Base-by-base conservation (phyloP, 2,329 filamentous ascomycete species). In the Mollisiaceae sp. region DNA sequence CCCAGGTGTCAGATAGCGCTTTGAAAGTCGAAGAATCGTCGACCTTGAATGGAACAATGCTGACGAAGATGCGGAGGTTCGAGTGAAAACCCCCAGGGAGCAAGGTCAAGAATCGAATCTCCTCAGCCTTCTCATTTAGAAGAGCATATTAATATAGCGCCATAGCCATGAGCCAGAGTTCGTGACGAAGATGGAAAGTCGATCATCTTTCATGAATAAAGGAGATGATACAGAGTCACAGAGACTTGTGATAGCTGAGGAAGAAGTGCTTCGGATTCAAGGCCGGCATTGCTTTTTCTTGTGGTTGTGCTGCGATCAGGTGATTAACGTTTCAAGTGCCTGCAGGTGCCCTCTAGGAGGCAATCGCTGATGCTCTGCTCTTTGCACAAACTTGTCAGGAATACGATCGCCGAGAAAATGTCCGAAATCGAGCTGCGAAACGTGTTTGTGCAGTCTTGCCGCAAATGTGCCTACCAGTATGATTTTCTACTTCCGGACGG, bases 41-140 rank as follows among this genome's bases (percentile, higher is more conserved):
- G 12, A 12, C 32, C 39, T 35, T 4, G 32, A 57, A 57, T 1
- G 32, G 18, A 11, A 36, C n/a, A 12, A 4, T 57, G 14, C 22
- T n/a, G 32, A 57, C 5, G 11, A 20, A 8, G 3, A 57, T 12
- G 4, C 55, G 20, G 2, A 39, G 2, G 4, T 57, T 15, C 2
- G 55, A 36, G 1, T 11, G 2, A 35, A 57, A 57, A 15, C 15
- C 4, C 12, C 36, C 55, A n/a, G 55, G 55, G 4, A 39, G 55
- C 8, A 57, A 14, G n/a, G 55, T 57, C 32, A 57, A 22, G 36
- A 57, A 12, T 14, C 55, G 18, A 9, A 57, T 39, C n/a, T 57
- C 35, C 9, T 15, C 20, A n/a, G 18, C 35, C 4, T 22, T 12
- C 12, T 57, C 18, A 15, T 57, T 22, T 4, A 57, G 55, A 22